A percentile compares a stretch with the other conserved stretches of the same genome.
Evolutionary conservation across 495 filamentous ascomycete genomes (phyloP).

Genomic region (Thermochaetoides thermophila): DNA sequence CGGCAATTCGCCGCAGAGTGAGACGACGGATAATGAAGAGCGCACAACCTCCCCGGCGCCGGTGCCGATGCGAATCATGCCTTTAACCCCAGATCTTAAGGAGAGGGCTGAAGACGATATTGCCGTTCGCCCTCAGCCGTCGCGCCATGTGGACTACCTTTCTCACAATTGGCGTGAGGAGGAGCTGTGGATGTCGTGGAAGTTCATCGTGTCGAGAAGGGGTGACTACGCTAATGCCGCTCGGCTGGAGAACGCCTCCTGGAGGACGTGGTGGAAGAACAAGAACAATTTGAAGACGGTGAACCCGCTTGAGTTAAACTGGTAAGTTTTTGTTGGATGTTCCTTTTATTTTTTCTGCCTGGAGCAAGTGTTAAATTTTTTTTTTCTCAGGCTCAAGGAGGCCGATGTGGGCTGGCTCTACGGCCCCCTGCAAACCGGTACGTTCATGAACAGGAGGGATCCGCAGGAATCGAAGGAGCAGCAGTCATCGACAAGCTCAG

Average conservation of each 20-base stretch:
- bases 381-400: conserved; percentile 69
- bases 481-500: conserved; percentile 38
- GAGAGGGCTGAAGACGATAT: conserved; percentile 68
- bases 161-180: conserved; percentile 93
- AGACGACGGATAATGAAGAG: too few relatives aligned
- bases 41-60: too few relatives aligned
- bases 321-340: conserved; percentile 37
- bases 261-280: conserved; percentile 92
- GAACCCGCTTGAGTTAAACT: conserved; percentile 78
- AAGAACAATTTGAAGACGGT: conserved; percentile 76
- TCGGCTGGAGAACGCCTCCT: conserved; percentile 88
- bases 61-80: too few relatives aligned
- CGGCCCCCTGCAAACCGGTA: conserved; percentile 68
- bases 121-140: conserved; percentile 60
- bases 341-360: background rate
- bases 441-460: too few relatives aligned
- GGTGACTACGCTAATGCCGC: conserved; percentile 66
- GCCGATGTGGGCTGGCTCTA: conserved; percentile 97
- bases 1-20: too few relatives aligned
- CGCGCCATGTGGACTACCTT: conserved; percentile 88
- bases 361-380: conserved; percentile 6
- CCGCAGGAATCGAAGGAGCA: conserved; percentile 27
- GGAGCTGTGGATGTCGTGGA: conserved; percentile 96
- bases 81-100: too few relatives aligned
- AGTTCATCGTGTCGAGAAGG: conserved; percentile 68